phyloP scores from a whole-genome alignment of 2,329 filamentous ascomycete genomes.

The Apiospora phragmitis region DNA sequence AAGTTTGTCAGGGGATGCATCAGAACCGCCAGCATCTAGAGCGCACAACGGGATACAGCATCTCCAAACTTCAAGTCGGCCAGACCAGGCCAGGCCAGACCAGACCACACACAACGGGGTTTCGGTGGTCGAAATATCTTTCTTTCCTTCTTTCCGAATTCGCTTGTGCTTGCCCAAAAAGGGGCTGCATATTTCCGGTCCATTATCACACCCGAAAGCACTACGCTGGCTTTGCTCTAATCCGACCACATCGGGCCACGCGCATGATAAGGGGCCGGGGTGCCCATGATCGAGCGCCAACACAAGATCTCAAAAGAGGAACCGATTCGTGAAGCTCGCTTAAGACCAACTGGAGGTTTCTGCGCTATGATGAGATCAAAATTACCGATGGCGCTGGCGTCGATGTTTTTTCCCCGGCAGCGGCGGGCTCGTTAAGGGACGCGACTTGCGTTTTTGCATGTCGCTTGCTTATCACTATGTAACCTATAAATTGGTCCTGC shows the following conservation, averaged over 20 bases:
- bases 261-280: neutral
- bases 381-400: neutral
- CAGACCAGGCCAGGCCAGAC: neutral
- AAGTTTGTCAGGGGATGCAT: neutral
- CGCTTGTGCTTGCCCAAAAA: neutral
- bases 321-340: neutral
- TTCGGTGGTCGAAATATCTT: neutral
- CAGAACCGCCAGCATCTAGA: neutral
- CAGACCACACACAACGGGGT: neutral
- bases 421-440: neutral
- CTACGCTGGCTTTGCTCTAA: neutral
- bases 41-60: neutral
- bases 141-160: neutral
- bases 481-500: neutral
- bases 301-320: neutral
- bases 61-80: neutral
- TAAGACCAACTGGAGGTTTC: neutral
- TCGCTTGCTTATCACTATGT: neutral
- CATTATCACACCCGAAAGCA: neutral
- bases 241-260: neutral
- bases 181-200: neutral
- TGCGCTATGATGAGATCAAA: neutral
- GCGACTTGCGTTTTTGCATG: neutral
- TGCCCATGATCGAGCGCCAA: neutral
- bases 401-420: neutral